Percentiles rank a stretch among this genome's conserved stretches.
Conservation (phyloP, 2,329 filamentous ascomycete species). For the Aureobasidium zeae region DNA sequence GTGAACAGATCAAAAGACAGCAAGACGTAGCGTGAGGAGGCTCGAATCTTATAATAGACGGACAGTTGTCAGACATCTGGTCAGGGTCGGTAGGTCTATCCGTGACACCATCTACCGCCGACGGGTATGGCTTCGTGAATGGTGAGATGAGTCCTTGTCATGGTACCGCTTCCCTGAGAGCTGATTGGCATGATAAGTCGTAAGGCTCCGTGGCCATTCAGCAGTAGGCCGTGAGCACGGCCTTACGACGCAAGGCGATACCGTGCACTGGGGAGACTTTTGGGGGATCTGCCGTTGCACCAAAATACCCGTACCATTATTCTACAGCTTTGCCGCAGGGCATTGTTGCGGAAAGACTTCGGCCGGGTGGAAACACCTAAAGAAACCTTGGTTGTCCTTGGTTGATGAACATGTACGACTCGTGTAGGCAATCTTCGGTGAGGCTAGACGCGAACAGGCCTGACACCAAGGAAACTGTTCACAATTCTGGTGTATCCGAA, state of each 20-base stretch:
- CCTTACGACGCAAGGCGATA: constrained; percentile 7
- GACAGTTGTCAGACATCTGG: no score
- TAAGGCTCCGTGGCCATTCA: neutral
- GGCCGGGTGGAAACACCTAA: constrained; percentile 1
- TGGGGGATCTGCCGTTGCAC: constrained; percentile 12
- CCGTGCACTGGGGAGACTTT: neutral
- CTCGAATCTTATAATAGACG: constrained; percentile 9
- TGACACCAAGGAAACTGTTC: neutral
- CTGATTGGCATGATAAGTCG: constrained; percentile 6
- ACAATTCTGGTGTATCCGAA: no score
- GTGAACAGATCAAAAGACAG: neutral
- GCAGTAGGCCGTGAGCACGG: constrained; percentile 2
- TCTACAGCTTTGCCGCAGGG: no score
- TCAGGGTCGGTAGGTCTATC: neutral
- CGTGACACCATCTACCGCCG: constrained; percentile 4
- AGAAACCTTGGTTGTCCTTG: neutral
- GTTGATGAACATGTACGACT: neutral
- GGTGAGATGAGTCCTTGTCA: constrained; percentile 2
- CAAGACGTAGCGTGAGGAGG: constrained; percentile 7
- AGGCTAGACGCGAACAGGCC: neutral
- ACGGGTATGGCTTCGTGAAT: no score
- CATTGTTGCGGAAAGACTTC: neutral
- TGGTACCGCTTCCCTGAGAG: neutral
- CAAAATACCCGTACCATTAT: neutral
- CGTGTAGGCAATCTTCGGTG: constrained; percentile 3